Conservation (phyloP, 257 asterid genomes). For the Petunia axillaris region DNA sequence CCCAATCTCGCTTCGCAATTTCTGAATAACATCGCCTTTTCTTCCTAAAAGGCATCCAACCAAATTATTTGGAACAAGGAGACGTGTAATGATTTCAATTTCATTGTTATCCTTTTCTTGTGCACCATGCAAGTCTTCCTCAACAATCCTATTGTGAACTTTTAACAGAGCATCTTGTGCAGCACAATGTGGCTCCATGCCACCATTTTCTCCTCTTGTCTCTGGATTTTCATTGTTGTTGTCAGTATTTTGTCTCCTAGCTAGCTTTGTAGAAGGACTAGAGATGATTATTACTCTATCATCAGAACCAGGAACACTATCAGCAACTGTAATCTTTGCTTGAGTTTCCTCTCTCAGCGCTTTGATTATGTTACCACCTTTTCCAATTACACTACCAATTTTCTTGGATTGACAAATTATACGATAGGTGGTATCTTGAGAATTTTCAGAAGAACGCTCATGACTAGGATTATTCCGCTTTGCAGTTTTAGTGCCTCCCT, state of each 20-base stretch:
- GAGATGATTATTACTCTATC: slow-evolving; percentile 66
- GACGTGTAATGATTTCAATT: slow-evolving; percentile 64
- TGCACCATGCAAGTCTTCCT: slow-evolving; percentile 58
- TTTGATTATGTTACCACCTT: slow-evolving; percentile 78
- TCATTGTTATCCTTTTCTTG: slow-evolving; percentile 46
- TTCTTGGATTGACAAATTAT: slow-evolving; percentile 70
- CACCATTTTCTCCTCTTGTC: slow-evolving; percentile 33
- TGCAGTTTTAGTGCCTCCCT: slow-evolving; percentile 55
- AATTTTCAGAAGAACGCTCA: slow-evolving; percentile 48
- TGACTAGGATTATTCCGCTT: slow-evolving; percentile 44
- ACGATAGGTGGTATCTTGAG: slow-evolving; percentile 59
- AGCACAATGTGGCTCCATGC: slow-evolving; percentile 64
- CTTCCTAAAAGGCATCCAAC: slow-evolving; percentile 80
- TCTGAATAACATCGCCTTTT: slow-evolving; percentile 86
- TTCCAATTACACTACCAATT: slow-evolving; percentile 86
- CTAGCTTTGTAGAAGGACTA: slow-evolving; percentile 63
- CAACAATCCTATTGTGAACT: slow-evolving; percentile 75
- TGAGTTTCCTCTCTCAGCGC: slow-evolving; percentile 80
- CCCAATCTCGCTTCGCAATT: slow-evolving; percentile 77
- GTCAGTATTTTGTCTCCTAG: slow-evolving; percentile 40
- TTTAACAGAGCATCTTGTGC: slow-evolving; percentile 84
- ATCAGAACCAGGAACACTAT: slow-evolving; percentile 73
- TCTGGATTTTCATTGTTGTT: slow-evolving; percentile 32
- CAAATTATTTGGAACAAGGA: slow-evolving; percentile 61
- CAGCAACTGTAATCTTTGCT: slow-evolving; percentile 79